Evolutionary conservation across 441 rosid species (phyloP).

Genomic region (Aquilaria agallochum): DNA sequence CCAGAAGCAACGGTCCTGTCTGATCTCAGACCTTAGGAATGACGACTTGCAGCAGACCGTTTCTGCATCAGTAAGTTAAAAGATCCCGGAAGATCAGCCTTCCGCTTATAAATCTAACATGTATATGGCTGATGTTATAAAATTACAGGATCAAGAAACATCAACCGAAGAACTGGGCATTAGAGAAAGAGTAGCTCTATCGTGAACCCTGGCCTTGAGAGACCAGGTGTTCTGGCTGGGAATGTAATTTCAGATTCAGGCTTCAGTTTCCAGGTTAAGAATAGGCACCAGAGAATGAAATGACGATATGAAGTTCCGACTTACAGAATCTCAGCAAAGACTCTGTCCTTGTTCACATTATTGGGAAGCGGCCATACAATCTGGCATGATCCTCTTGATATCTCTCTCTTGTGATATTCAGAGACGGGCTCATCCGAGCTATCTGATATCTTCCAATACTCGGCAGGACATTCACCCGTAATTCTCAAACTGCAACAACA

Average conservation of each 20-base stretch:
- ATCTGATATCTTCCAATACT: conserved; percentile 22
- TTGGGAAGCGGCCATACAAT: conserved; percentile 65
- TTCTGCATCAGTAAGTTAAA: conserved; percentile 37
- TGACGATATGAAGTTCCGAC: conserved; percentile 18
- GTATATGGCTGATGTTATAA: too few relatives aligned
- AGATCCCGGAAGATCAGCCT: background rate
- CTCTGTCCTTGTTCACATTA: conserved; percentile 46
- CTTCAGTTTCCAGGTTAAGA: background rate
- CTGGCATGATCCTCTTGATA: conserved; percentile 50
- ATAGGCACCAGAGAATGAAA: background rate
- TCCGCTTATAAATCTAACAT: too few relatives aligned
- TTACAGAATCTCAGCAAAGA: conserved; percentile 77
- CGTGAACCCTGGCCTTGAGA: too few relatives aligned
- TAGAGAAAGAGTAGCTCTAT: too few relatives aligned
- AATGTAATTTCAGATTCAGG: background rate
- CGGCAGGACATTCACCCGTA: conserved; percentile 38
- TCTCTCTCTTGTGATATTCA: conserved; percentile 53
- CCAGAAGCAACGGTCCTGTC: too few relatives aligned
- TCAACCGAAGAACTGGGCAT: too few relatives aligned
- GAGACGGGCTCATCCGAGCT: conserved; percentile 23
- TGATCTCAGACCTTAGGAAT: conserved; percentile 56
- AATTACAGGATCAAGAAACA: too few relatives aligned
- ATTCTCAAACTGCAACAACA: conserved; percentile 47
- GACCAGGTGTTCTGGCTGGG: conserved; percentile 2
- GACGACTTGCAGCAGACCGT: conserved; percentile 57